Evolutionary conservation across 345 rosid species (phyloP).

Genomic region (Punica granatum): DNA sequence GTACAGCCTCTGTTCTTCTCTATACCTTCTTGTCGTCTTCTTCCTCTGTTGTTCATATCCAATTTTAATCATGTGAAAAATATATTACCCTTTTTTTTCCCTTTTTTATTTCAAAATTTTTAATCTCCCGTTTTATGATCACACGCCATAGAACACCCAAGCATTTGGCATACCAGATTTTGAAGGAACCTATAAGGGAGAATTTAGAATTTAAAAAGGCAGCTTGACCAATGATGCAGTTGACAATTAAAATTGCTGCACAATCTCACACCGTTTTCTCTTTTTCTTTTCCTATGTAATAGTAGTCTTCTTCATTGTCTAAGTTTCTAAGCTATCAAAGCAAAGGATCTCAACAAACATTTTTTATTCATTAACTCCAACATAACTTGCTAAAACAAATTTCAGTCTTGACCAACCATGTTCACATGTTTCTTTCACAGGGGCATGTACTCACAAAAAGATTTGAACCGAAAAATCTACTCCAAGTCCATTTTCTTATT

Average conservation of each 20-base stretch:
- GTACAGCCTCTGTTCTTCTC: constrained; percentile 51
- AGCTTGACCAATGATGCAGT: no score
- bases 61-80: no score
- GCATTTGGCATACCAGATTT: neutral
- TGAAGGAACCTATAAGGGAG: neutral
- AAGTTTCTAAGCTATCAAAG: neutral
- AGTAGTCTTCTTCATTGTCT: no score
- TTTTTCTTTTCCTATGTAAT: neutral
- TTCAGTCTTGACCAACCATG: neutral
- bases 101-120: neutral
- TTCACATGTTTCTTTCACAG: neutral
- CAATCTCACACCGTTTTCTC: no score
- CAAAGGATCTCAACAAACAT: neutral
- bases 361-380: no score
- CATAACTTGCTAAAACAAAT: neutral
- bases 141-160: neutral
- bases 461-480: no score
- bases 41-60: constrained; percentile 43
- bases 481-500: no score
- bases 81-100: no score
- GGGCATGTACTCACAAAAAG: no score
- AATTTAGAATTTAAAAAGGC: no score
- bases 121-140: neutral
- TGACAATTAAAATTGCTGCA: no score
- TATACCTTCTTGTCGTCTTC: constrained; percentile 46